Conservation (phyloP, 164 flowering plant genomes). For the Amborella trichopoda region DNA sequence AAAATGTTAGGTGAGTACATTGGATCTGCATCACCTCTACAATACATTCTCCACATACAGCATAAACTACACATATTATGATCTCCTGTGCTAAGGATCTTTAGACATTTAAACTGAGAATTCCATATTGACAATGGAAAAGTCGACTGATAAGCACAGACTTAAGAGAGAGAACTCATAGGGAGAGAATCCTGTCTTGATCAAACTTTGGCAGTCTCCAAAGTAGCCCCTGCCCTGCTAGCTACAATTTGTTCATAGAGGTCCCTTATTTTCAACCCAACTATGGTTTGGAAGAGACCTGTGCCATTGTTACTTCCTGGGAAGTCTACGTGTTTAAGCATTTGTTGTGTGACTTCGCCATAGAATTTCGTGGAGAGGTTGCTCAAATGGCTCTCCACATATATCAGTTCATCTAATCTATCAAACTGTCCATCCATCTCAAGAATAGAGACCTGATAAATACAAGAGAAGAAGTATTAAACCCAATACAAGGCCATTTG, state of each 20-base stretch:
- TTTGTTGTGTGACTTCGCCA: slow-evolving; percentile 92
- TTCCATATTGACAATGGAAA: too few species aligned
- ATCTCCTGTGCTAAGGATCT: too few species aligned
- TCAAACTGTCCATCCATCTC: slow-evolving; percentile 99
- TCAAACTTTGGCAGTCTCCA: slow-evolving; percentile 53
- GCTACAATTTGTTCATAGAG: slow-evolving; percentile 67
- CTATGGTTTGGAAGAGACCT: slow-evolving; percentile 86
- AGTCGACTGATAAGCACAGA: too few species aligned
- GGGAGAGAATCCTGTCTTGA: background rate
- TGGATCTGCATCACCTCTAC: too few species aligned
- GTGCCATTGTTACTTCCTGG: slow-evolving; percentile 97
- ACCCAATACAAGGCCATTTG: too few species aligned
- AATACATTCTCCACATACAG: too few species aligned
- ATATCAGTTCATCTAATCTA: slow-evolving; percentile 89
- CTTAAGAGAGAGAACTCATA: slow-evolving; percentile 7
- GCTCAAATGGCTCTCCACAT: slow-evolving; percentile 88
- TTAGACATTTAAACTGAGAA: too few species aligned
- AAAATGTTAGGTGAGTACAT: too few species aligned
- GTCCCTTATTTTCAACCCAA: slow-evolving; percentile 82
- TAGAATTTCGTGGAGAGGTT: slow-evolving; percentile 86
- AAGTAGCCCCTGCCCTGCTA: slow-evolving; percentile 30
- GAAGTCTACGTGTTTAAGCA: slow-evolving; percentile 85
- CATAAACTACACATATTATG: too few species aligned
- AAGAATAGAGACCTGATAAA: slow-evolving; percentile 64
- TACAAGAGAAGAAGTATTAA: too few species aligned